phyloP scores from a whole-genome alignment of 2,329 filamentous ascomycete genomes.

The Colletotrichum incanum region DNA sequence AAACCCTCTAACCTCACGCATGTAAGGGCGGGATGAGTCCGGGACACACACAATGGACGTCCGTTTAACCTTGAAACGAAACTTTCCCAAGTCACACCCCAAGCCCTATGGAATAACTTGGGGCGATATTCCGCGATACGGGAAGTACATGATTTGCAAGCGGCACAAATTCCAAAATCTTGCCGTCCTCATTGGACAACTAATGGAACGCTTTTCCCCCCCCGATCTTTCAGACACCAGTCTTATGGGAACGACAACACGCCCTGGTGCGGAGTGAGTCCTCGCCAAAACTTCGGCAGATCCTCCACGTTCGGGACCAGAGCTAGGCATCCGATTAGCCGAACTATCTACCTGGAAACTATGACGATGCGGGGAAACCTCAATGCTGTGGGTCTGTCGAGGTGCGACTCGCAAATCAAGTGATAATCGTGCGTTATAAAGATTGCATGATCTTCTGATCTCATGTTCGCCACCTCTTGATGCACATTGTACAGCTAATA shows the following conservation, averaged over 20 bases:
- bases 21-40: no score
- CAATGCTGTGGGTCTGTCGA: not conserved
- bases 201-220: not conserved
- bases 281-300: conserved; percentile 12
- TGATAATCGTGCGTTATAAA: not conserved
- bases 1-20: not conserved
- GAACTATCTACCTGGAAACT: not conserved
- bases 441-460: not conserved
- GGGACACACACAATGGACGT: not conserved
- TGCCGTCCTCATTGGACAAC: not conserved
- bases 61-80: not conserved
- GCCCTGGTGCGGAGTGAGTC: not conserved
- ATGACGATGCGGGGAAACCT: conserved; percentile 10
- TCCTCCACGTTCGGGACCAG: not conserved
- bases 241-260: not conserved
- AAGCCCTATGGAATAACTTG: no score
- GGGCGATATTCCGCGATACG: no score
- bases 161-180: not conserved
- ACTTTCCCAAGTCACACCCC: not conserved
- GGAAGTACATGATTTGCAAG: no score
- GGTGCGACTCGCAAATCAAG: not conserved
- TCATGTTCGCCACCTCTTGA: not conserved
- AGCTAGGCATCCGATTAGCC: conserved; percentile 4
- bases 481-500: no score
- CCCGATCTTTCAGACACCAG: not conserved